These are phyloP conservation scores for Naumovozyma castellii DNA, from an alignment of 805 yeast species.

Conservation along the genomic window DNA sequence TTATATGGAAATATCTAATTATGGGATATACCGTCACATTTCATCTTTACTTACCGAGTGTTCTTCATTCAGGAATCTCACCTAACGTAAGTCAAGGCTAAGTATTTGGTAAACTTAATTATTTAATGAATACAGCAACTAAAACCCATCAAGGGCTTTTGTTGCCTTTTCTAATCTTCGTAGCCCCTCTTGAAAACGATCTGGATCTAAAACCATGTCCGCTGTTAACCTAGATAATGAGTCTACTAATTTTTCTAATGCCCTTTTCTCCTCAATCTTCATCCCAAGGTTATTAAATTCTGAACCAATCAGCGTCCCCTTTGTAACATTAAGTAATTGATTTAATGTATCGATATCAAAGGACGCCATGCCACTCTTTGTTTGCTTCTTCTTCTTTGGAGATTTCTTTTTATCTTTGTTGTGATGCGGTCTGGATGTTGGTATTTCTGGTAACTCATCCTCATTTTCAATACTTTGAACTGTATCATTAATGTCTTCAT, in stretches of 20 bases:
- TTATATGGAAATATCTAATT: too few species aligned
- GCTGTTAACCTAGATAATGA: slow-evolving; percentile 77
- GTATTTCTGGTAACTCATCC: background rate
- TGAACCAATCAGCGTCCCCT: slow-evolving; percentile 37
- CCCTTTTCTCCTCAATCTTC: slow-evolving; percentile 64
- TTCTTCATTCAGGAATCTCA: too few species aligned
- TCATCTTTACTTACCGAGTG: too few species aligned
- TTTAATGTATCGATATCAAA: slow-evolving; percentile 30
- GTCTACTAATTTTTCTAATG: slow-evolving; percentile 79
- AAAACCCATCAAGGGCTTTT: slow-evolving; percentile 77
- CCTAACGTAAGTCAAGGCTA: too few species aligned
- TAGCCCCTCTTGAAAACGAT: slow-evolving; percentile 71
- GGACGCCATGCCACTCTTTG: slow-evolving; percentile 8
- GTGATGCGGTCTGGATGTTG: background rate
- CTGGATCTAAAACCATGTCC: slow-evolving; percentile 82
- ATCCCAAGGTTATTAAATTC: slow-evolving; percentile 68
- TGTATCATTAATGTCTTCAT: slow-evolving; percentile 14
- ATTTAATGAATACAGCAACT: slow-evolving; percentile 1
- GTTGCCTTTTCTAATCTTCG: slow-evolving; percentile 73
- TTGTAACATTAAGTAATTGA: slow-evolving; percentile 32
- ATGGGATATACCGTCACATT: too few species aligned
- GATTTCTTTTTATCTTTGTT: background rate
- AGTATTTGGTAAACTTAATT: too few species aligned
- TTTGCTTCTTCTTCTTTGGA: slow-evolving; percentile 4
- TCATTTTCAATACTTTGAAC: slow-evolving; percentile 2